Evolutionary conservation across 805 yeast genomes (phyloP).

Genomic region (Candida vaughaniae): DNA sequence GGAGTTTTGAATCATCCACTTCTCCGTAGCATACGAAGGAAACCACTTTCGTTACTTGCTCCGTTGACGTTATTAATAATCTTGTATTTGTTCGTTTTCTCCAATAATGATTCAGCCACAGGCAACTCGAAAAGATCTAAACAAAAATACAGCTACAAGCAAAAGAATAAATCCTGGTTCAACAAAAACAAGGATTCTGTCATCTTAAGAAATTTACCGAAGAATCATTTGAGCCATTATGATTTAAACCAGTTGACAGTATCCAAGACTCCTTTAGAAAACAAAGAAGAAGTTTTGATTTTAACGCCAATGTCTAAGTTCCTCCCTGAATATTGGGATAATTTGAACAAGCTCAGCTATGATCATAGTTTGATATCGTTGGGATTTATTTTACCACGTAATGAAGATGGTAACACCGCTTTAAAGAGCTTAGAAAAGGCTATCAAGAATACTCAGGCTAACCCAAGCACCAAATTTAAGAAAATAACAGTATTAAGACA

Average conservation of each 20-base stretch:
- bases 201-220: slow-evolving; percentile 54
- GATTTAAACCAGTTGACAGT: slow-evolving; percentile 79
- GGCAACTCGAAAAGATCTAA: slow-evolving; percentile 13
- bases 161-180: slow-evolving; percentile 47
- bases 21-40: slow-evolving; percentile 58
- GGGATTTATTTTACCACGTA: slow-evolving; percentile 89
- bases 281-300: slow-evolving; percentile 80
- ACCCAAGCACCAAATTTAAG: slow-evolving; percentile 63
- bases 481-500: slow-evolving; percentile 89
- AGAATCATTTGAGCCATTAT: slow-evolving; percentile 76
- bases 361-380: slow-evolving; percentile 83
- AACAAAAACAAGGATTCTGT: slow-evolving; percentile 48
- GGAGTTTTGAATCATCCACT: slow-evolving; percentile 55
- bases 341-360: slow-evolving; percentile 69
- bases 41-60: slow-evolving; percentile 47
- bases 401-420: slow-evolving; percentile 77
- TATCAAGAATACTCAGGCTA: slow-evolving; percentile 67
- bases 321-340: slow-evolving; percentile 84
- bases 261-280: slow-evolving; percentile 66
- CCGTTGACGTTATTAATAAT: slow-evolving; percentile 46
- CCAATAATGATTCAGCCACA: slow-evolving; percentile 10
- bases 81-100: slow-evolving; percentile 41
- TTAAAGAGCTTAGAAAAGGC: slow-evolving; percentile 70
- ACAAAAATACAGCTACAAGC: slow-evolving; percentile 47
- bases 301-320: slow-evolving; percentile 90